Base-by-base conservation (phyloP, 257 asterid species). In the Anisodus tanguticus region DNA sequence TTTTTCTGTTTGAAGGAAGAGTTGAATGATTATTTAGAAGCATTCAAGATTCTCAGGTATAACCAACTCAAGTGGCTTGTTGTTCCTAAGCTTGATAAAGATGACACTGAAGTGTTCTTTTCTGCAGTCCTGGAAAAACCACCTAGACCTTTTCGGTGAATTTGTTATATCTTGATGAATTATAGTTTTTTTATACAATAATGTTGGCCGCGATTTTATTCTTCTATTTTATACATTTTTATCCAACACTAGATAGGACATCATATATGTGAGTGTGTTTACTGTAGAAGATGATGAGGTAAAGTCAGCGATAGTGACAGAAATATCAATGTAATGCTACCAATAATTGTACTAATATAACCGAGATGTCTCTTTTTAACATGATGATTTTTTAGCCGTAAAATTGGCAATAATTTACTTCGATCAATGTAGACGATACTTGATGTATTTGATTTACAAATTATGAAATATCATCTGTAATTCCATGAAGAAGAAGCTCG, bases 51-150 rank as follows among this genome's bases (percentile, higher is more conserved):
- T 90, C 63, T 91, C 35, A 90, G 89, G 91, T 91, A 91, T 55
- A 91, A 71, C 88, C 91, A 88, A 84, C 93, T 90, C 19, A 90
- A 74, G 91, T 92, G 94, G 97, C 59, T 88, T 60, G 59, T 90
- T 16, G 92, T 89, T 7, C 94, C 94, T 37, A 90, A 93, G 83
- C 26, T 81, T 79, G 93, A 91, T 66, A 88, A 89, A 87, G 88
- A 91, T 85, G 88, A 83, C 37, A 60, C 66, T 1, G 96, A 93
- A 77, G 93, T 92, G 54, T 92, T 90, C 86, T 90, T 93, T 72
- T 93, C 97, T 70, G 97, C 97, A 37, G 90, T 93, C 4, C 6
- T 93, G 13, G 97, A 93, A 89, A 92, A 93, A 85, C 97, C 97
- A 8, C 85, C 91, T 6, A 90, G 93, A 84, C 92, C 94, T 3